Base-by-base conservation (phyloP, 257 asterid genomes). In the Nicotiana attenuata region DNA sequence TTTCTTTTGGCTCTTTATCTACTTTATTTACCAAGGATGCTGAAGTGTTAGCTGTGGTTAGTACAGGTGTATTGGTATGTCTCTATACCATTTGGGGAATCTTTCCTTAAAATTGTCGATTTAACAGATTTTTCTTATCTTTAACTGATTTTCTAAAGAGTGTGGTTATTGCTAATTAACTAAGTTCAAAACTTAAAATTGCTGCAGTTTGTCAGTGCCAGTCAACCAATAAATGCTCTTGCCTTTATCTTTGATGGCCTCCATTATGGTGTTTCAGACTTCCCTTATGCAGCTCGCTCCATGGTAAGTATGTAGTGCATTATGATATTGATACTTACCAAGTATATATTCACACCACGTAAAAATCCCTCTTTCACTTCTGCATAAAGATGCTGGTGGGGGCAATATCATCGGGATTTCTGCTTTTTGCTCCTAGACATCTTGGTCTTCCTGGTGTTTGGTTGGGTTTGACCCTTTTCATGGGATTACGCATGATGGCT, bases 401-500 rank as follows among this genome's bases (percentile, higher is more conserved):
- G 82, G 94, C 91, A 71, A 86, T 93, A 82, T 93, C 98, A 33
- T 93, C 96, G 41, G 83, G 85, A 53, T 92, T 88, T 87, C 80
- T 95, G 93, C 83, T 95, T 59, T 91, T 76, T 78, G 97, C 96
- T 87, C 90, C 98, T 59, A 84, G 80, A 77, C 78, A 69, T 50
- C 83, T 89, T 69, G 99, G 99, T 61, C 98, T 95, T 81, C 89
- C 86, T 13, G 99, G 99, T 84, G 97, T 95, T 85, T 95, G 99
- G 99, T 85, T 83, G 17, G 99, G 99, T 82, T 87, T 95, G 89
- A 83, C 95, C 81, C 92, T 95, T 59, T 87, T 95, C 91, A 93
- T 95, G 99, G 91, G 90, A 81, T 90, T 95, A 76, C 90, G 99
- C 82, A 89, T 80, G 90, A 81, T 86, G 80, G 95, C 98, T 75